Evolutionary conservation across 2,329 filamentous ascomycete species (phyloP), one percentile per base, ranked within the genome.

Genomic region (Fusarium scirpi): DNA sequence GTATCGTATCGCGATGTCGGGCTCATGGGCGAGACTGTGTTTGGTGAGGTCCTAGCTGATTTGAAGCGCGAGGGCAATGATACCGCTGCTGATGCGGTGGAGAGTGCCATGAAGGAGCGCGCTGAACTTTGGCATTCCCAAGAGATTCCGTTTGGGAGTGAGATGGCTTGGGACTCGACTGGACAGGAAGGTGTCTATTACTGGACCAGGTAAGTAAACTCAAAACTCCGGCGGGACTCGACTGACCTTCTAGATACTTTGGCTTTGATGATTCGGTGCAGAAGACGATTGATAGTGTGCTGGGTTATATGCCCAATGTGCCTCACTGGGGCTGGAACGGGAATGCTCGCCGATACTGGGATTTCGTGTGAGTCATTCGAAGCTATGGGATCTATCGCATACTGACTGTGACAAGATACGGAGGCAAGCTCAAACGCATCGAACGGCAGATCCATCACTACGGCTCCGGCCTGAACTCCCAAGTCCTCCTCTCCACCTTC

Each of bases 321-420:
- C 80, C 86, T 1, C 87, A 89, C 67, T 90, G 88, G 88, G 88
- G 85, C 5, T 90, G 85, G 85, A 88, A 90, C 54, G 87, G 87
- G 15, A 89, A 89, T 65, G 86, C 87, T 1, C 82, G 88, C 3
- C 78, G 87, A 8, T 89, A 89, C 75, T 89, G 87, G 87, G 87
- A 90, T 70, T 87, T 87, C 55, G 76, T 85, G 77, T 86, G 79
- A 74, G 84, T 40, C 2, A 15, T 12, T 1, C 3, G 5, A 4
- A 10, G 4, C 32, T 13, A 13, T 20, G 10, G 24, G 7, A 4
- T 18, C 2, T 1, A 20, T 18, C 27, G 10, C 10, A 8, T 20
- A 22, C 61, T 71, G 8, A 69, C 38, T 22, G 2, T 4, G 1
- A 2, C 32, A n/a, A 82, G 80, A 51, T 84, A 84, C 57, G 81